Evolutionary conservation across 345 rosid species (phyloP).

Genomic region (Moricandia moricandioides): DNA sequence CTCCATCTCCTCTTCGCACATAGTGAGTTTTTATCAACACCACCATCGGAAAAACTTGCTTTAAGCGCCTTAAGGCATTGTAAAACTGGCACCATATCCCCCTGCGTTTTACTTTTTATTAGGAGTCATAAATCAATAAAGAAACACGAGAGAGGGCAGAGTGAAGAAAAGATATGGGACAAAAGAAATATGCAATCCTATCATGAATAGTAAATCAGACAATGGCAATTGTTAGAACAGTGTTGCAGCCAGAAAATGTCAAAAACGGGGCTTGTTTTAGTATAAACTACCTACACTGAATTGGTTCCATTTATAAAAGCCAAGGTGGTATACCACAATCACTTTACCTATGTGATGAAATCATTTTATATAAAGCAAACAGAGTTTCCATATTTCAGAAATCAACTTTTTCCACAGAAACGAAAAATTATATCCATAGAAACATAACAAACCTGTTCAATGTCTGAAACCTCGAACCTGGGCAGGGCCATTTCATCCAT

Average conservation of each 20-base stretch:
- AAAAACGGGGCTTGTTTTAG: neutral
- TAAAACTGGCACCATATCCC: constrained; percentile 66
- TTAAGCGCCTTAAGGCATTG: constrained; percentile 68
- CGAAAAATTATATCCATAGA: neutral
- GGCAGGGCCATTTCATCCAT: constrained; percentile 71
- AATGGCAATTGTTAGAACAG: neutral
- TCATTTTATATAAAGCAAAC: neutral
- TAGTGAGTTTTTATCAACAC: constrained; percentile 37
- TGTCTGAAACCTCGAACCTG: constrained; percentile 58
- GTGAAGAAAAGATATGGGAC: neutral
- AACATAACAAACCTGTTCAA: constrained; percentile 65
- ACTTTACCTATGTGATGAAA: neutral
- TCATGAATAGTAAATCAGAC: constrained; percentile 8
- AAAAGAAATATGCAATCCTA: constrained; percentile 17
- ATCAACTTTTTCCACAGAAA: neutral
- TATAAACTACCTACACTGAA: neutral
- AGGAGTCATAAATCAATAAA: constrained; percentile 23
- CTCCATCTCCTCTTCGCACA: constrained; percentile 56
- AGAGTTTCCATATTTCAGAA: constrained; percentile 1
- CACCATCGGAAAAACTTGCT: constrained; percentile 44
- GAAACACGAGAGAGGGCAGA: constrained; percentile 10
- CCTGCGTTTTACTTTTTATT: constrained; percentile 46
- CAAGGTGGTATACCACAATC: constrained; percentile 13
- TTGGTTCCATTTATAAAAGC: neutral
- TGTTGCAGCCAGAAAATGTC: constrained; percentile 1